Evolutionary conservation across 371 early-diverging fungal genomes (phyloP).

Genomic region (Fennellomyces sp.): DNA sequence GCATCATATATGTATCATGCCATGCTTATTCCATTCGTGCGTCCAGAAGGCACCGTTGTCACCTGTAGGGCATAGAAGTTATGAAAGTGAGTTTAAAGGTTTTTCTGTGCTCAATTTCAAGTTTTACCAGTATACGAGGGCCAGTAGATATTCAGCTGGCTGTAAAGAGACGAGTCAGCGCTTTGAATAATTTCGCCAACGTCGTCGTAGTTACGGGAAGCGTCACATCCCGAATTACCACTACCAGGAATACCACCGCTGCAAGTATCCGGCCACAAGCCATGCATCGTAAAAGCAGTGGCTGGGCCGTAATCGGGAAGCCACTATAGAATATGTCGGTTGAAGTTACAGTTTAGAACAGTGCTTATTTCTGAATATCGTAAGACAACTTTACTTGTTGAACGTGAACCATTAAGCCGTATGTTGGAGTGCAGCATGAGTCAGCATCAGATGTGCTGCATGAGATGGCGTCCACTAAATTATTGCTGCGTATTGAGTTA

Average conservation of each 20-base stretch:
- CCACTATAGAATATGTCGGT: slow-evolving; percentile 12
- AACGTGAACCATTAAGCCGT: slow-evolving; percentile 23
- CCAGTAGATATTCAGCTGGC: slow-evolving; percentile 74
- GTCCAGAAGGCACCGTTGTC: slow-evolving; percentile 62
- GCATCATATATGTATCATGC: slow-evolving; percentile 20
- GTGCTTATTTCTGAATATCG: neutral
- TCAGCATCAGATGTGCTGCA: slow-evolving; percentile 13
- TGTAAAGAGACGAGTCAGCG: slow-evolving; percentile 40
- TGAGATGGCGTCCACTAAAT: slow-evolving; percentile 14
- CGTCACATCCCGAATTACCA: slow-evolving; percentile 70
- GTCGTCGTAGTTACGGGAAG: slow-evolving; percentile 51
- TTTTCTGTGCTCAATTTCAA: neutral
- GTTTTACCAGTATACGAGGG: slow-evolving; percentile 65
- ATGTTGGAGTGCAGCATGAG: slow-evolving; percentile 19
- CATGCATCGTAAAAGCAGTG: slow-evolving; percentile 49
- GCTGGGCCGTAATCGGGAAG: slow-evolving; percentile 20
- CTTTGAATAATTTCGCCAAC: slow-evolving; percentile 46
- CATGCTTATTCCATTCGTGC: slow-evolving; percentile 86
- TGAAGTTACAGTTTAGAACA: neutral
- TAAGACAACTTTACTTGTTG: slow-evolving; percentile 13
- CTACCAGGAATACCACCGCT: slow-evolving; percentile 54
- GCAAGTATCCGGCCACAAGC: slow-evolving; percentile 84
- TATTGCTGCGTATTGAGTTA: neutral
- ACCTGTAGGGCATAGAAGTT: slow-evolving; percentile 3
- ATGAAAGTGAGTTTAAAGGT: too few relatives aligned